These are phyloP conservation scores for Ogataea sp. DNA, from an alignment of 805 yeast genomes.

Conservation along the genomic window DNA sequence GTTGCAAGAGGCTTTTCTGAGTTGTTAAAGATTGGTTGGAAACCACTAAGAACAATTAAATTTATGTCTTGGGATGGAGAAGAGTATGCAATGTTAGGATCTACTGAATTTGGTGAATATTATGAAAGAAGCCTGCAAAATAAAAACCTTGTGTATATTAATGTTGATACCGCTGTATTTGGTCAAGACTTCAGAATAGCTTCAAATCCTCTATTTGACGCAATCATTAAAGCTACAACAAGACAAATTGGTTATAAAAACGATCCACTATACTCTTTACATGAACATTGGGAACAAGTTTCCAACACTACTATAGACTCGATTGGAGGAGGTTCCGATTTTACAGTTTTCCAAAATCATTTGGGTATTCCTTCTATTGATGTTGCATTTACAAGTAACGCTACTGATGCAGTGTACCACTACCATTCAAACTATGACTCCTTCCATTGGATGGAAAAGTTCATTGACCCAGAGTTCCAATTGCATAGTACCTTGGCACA, in stretches of 20 bases:
- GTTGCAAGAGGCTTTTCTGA: constrained; percentile 42
- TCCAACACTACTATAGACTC: constrained; percentile 29
- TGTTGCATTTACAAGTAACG: constrained; percentile 32
- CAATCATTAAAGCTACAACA: constrained; percentile 37
- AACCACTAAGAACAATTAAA: constrained; percentile 32
- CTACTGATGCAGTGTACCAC: constrained; percentile 45
- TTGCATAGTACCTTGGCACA: constrained; percentile 52
- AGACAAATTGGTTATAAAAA: constrained; percentile 34
- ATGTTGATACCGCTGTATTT: constrained; percentile 42
- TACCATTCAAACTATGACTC: constrained; percentile 55
- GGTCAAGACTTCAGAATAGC: constrained; percentile 42
- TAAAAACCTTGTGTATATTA: constrained; percentile 42
- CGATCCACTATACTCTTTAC: constrained; percentile 30
- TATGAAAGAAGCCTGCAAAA: constrained; percentile 30
- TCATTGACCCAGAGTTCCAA: constrained; percentile 43
- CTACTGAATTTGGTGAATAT: constrained; percentile 49
- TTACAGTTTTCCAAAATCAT: constrained; percentile 53
- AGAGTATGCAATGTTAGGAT: constrained; percentile 44
- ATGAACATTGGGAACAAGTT: constrained; percentile 37
- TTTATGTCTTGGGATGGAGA: constrained; percentile 36
- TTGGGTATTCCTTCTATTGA: constrained; percentile 59
- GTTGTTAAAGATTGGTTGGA: constrained; percentile 36
- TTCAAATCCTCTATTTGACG: constrained; percentile 50
- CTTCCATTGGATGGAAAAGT: constrained; percentile 42
- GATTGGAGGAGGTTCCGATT: constrained; percentile 47